Conservation (phyloP, 1,284 basidiomycete species). For the Porodaedalea pini region DNA sequence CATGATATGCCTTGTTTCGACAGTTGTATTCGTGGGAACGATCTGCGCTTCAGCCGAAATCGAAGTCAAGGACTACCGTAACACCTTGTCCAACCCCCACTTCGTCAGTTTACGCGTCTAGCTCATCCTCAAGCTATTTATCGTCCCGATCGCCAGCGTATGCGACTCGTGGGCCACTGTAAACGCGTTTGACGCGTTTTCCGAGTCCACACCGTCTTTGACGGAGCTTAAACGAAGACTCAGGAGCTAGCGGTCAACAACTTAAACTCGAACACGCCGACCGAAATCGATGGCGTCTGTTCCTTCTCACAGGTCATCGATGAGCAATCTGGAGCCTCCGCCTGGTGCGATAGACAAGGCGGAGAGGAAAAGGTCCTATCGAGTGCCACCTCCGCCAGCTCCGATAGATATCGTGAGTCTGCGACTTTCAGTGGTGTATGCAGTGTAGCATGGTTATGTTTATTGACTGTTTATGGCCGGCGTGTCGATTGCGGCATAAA, state of each 20-base stretch:
- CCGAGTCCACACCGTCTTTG: background rate
- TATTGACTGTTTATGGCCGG: background rate
- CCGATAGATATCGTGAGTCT: constrained; percentile 19
- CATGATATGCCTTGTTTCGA: background rate
- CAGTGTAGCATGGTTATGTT: background rate
- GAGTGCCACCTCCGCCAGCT: constrained; percentile 18
- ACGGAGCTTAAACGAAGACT: background rate
- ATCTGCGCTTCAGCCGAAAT: background rate
- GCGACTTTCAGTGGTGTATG: background rate
- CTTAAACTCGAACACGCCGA: background rate
- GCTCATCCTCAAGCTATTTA: background rate
- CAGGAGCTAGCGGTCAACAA: background rate
- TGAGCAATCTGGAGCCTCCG: constrained; percentile 10
- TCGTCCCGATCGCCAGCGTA: background rate
- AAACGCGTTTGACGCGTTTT: constrained; percentile 14
- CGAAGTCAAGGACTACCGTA: background rate
- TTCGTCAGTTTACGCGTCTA: background rate
- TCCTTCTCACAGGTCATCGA: constrained; percentile 10
- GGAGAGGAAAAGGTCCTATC: constrained; percentile 15
- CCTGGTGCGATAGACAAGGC: constrained; percentile 1
- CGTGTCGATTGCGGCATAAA: background rate
- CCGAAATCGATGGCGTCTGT: constrained; percentile 4
- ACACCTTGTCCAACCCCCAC: background rate
- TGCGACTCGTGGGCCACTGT: background rate
- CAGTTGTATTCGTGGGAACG: background rate